A percentile compares a stretch with the other conserved stretches of the same genome.
Evolutionary conservation across 176 grass and related monocot species (phyloP).

Genomic region (Aegilops sharonensis): DNA sequence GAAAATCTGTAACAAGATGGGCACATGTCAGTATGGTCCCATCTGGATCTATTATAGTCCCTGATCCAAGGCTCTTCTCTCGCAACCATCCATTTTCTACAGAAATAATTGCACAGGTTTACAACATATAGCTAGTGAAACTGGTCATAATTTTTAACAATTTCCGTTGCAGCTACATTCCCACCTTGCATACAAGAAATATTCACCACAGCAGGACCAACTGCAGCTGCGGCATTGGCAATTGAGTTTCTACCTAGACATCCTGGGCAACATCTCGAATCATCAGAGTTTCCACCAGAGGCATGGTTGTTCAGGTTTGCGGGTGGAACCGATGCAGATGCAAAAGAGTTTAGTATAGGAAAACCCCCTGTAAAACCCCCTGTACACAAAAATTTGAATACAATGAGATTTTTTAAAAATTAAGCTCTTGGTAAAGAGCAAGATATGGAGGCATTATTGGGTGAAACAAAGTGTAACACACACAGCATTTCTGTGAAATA

Average conservation of each 20-base stretch:
- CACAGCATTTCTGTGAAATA: not conserved
- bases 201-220: constrained; percentile 79
- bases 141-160: not conserved
- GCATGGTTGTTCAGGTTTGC: constrained; percentile 26
- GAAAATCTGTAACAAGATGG: constrained; percentile 64
- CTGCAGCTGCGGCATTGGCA: constrained; percentile 65
- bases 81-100: constrained; percentile 54
- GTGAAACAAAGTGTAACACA: not conserved
- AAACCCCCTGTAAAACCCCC: constrained; percentile 33
- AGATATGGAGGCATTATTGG: not conserved
- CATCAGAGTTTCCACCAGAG: constrained; percentile 43
- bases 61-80: constrained; percentile 59
- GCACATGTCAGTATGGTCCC: constrained; percentile 92
- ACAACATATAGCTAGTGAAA: not conserved
- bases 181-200: constrained; percentile 60
- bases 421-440: not conserved
- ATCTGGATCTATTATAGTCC: constrained; percentile 87
- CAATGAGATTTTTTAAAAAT: not conserved
- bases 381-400: constrained; percentile 16
- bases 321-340: constrained; percentile 29
- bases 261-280: constrained; percentile 50
- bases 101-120: constrained; percentile 22
- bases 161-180: not conserved
- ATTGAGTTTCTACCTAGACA: constrained; percentile 67
- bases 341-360: constrained; percentile 35